Conservation (phyloP, 805 yeast species). For the Groenewaldozyma tartarivorans region DNA sequence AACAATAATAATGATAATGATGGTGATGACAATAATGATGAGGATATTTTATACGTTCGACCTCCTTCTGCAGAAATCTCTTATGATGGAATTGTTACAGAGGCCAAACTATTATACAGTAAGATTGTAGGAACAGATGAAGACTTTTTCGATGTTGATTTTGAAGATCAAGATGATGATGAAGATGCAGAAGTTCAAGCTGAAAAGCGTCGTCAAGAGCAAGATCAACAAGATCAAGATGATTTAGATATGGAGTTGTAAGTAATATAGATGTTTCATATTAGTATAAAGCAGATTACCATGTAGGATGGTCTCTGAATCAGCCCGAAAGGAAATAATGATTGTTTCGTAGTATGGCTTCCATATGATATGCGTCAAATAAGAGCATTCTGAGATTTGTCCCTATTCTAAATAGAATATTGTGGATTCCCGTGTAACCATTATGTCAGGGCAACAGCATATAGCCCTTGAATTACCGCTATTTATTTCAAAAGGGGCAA, state of each 20-base stretch:
- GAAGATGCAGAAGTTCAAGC: slow-evolving; percentile 10
- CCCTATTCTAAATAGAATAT: too few species aligned
- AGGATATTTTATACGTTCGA: slow-evolving; percentile 2
- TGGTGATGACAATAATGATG: not conserved
- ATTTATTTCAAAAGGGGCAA: too few species aligned
- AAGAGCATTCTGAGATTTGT: too few species aligned
- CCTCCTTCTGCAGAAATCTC: slow-evolving; percentile 48
- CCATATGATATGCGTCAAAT: too few species aligned
- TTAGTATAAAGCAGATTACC: not conserved
- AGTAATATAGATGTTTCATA: not conserved
- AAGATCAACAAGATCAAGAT: slow-evolving; percentile 17
- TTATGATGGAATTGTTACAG: slow-evolving; percentile 83
- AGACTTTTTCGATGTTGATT: slow-evolving; percentile 92
- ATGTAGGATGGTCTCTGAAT: not conserved
- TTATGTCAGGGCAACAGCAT: too few species aligned
- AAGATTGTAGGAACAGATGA: slow-evolving; percentile 86
- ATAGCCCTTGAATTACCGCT: too few species aligned
- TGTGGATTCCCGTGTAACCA: too few species aligned
- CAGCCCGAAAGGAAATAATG: too few species aligned
- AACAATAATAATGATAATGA: too few species aligned
- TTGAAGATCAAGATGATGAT: slow-evolving; percentile 83
- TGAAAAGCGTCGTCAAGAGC: slow-evolving; percentile 6
- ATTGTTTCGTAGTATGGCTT: too few species aligned
- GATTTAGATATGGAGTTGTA: slow-evolving; percentile 23
- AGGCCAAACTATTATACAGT: slow-evolving; percentile 65